Evolutionary conservation across 805 yeast species (phyloP).

Genomic region (Lachancea mirantina): DNA sequence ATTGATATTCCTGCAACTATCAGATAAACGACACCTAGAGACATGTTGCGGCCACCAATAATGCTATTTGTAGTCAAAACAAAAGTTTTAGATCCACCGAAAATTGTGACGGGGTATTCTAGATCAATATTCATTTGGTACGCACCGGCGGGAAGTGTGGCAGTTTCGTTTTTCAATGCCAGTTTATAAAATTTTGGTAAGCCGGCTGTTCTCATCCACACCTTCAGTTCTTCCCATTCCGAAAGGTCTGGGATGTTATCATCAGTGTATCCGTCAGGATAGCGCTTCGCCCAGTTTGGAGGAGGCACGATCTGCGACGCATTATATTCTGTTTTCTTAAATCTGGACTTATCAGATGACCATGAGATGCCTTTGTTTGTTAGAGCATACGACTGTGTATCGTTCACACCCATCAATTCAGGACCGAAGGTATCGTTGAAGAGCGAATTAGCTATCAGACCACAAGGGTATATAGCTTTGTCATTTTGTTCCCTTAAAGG

Average conservation of each 20-base stretch:
- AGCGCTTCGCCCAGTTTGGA: slow-evolving; percentile 69
- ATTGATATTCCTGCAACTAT: slow-evolving; percentile 76
- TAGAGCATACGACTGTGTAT: slow-evolving; percentile 34
- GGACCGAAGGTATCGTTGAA: slow-evolving; percentile 68
- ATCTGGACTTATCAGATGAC: slow-evolving; percentile 59
- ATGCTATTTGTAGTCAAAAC: slow-evolving; percentile 75
- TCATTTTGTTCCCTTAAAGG: slow-evolving; percentile 33
- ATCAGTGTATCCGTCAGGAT: slow-evolving; percentile 67
- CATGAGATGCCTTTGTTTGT: slow-evolving; percentile 59
- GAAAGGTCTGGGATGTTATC: slow-evolving; percentile 63
- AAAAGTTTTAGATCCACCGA: slow-evolving; percentile 84
- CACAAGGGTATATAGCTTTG: slow-evolving; percentile 64
- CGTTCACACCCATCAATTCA: slow-evolving; percentile 34
- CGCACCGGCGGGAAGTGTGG: slow-evolving; percentile 52
- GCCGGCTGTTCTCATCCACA: slow-evolving; percentile 93
- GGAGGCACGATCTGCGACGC: slow-evolving; percentile 67
- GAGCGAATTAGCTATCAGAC: slow-evolving; percentile 71
- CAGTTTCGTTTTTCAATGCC: slow-evolving; percentile 63
- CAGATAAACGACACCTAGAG: slow-evolving; percentile 77
- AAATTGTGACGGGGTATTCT: slow-evolving; percentile 75
- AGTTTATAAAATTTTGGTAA: slow-evolving; percentile 82
- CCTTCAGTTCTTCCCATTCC: slow-evolving; percentile 63
- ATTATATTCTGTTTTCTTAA: slow-evolving; percentile 55
- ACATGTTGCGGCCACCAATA: slow-evolving; percentile 82
- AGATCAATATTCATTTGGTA: slow-evolving; percentile 61